These are phyloP conservation scores for Pneumocystis oryctolagi DNA, from an alignment of 1,139 yeast species.

Conservation along the genomic window DNA sequence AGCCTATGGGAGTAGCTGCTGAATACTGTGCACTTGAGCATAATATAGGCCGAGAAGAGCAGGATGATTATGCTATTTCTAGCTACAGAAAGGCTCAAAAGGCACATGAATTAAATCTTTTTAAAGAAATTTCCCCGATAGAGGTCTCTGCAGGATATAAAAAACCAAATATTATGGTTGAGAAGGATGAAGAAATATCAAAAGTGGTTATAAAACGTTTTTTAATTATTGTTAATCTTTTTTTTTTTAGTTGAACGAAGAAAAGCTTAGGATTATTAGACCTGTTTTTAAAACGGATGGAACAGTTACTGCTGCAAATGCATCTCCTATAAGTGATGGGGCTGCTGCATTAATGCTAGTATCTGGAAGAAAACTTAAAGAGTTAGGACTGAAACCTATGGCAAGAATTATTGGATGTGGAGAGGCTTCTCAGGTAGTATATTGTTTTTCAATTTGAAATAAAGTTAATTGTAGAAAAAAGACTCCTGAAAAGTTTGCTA, in stretches of 20 bases:
- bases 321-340: slow-evolving; percentile 92
- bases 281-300: slow-evolving; percentile 82
- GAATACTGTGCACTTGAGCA: slow-evolving; percentile 80
- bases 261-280: slow-evolving; percentile 63
- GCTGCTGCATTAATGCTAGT: slow-evolving; percentile 87
- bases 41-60: slow-evolving; percentile 49
- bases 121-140: slow-evolving; percentile 72
- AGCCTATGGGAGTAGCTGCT: slow-evolving; percentile 91
- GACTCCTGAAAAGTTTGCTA: slow-evolving; percentile 78
- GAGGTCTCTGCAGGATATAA: slow-evolving; percentile 85
- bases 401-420: slow-evolving; percentile 91
- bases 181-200: slow-evolving; percentile 61
- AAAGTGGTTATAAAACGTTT: slow-evolving; percentile 14
- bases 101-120: slow-evolving; percentile 70
- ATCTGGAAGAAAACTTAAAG: slow-evolving; percentile 66
- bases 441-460: neutral
- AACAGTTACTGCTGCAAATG: slow-evolving; percentile 92
- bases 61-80: slow-evolving; percentile 74
- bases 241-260: slow-evolving; percentile 48
- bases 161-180: slow-evolving; percentile 64
- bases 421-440: slow-evolving; percentile 80
- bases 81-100: slow-evolving; percentile 75
- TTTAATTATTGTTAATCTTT: neutral
- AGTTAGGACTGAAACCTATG: slow-evolving; percentile 71
- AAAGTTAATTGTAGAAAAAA: neutral